Evolutionary conservation across 805 yeast genomes (phyloP).

Genomic region (Saccharomycopsis sp.): DNA sequence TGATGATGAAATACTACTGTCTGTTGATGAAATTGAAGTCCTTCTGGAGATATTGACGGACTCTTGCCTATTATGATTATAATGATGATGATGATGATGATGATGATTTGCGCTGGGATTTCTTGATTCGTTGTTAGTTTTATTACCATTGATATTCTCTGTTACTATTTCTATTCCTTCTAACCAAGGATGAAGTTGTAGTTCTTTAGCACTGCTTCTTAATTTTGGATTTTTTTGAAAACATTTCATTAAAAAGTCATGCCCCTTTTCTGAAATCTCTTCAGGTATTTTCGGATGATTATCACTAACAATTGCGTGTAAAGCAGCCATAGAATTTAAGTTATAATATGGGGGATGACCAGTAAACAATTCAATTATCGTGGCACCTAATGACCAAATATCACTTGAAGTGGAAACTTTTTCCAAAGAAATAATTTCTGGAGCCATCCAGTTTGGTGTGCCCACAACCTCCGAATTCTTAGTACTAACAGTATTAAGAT

Average conservation of each 20-base stretch:
- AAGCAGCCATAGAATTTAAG: slow-evolving; percentile 63
- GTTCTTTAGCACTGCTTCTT: slow-evolving; percentile 43
- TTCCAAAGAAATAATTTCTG: slow-evolving; percentile 78
- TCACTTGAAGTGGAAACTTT: slow-evolving; percentile 87
- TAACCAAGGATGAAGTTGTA: slow-evolving; percentile 58
- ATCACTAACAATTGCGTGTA: slow-evolving; percentile 75
- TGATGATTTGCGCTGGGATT: background rate
- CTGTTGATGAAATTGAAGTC: no score
- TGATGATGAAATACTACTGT: no score
- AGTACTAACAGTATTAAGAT: slow-evolving; percentile 45
- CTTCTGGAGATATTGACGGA: no score
- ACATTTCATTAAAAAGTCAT: slow-evolving; percentile 56
- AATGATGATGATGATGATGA: background rate
- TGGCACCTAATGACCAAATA: slow-evolving; percentile 93
- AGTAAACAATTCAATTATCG: slow-evolving; percentile 75
- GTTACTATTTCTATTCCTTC: no score
- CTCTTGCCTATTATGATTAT: no score
- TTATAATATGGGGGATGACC: slow-evolving; percentile 84
- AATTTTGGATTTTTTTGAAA: slow-evolving; percentile 58
- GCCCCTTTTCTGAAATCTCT: slow-evolving; percentile 30
- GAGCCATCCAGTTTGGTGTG: slow-evolving; percentile 99
- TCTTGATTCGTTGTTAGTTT: no score
- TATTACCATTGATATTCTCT: no score
- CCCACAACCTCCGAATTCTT: slow-evolving; percentile 63
- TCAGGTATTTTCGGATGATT: slow-evolving; percentile 62